These are phyloP conservation scores for Salix viminalis DNA, from an alignment of 345 rosid genomes.

Conservation along the genomic window DNA sequence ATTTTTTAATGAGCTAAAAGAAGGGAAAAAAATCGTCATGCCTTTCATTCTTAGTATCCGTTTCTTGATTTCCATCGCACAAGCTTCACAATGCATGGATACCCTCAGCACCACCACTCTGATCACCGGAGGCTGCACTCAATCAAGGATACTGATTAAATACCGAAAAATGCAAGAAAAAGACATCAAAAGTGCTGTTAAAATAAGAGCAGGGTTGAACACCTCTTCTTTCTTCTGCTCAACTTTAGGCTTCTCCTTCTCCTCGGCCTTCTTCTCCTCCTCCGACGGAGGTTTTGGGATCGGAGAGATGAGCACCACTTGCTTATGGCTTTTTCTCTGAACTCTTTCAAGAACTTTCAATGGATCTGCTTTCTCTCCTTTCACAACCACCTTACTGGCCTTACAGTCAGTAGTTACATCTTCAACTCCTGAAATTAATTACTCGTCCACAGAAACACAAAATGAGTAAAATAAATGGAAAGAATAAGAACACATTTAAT, in stretches of 20 bases:
- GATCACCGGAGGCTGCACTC: conserved; percentile 53
- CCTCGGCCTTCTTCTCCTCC: conserved; percentile 49
- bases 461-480: background rate
- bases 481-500: background rate
- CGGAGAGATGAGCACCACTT: conserved; percentile 85
- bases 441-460: background rate
- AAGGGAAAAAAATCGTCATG: background rate
- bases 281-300: conserved; percentile 67
- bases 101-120: conserved; percentile 71
- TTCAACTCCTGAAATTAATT: conserved; percentile 59
- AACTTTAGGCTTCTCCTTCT: conserved; percentile 49
- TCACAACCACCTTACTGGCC: conserved; percentile 75
- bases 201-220: background rate
- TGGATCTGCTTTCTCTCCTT: conserved; percentile 93
- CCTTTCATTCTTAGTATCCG: conserved; percentile 90
- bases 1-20: background rate
- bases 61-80: conserved; percentile 81
- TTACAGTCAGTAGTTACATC: conserved; percentile 79
- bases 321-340: conserved; percentile 74
- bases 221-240: conserved; percentile 81
- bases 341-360: conserved; percentile 70
- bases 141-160: conserved; percentile 6
- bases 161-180: background rate
- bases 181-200: background rate
- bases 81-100: conserved; percentile 95